Base-by-base conservation (phyloP, 257 asterid genomes). In the Linderniella brevidens region DNA sequence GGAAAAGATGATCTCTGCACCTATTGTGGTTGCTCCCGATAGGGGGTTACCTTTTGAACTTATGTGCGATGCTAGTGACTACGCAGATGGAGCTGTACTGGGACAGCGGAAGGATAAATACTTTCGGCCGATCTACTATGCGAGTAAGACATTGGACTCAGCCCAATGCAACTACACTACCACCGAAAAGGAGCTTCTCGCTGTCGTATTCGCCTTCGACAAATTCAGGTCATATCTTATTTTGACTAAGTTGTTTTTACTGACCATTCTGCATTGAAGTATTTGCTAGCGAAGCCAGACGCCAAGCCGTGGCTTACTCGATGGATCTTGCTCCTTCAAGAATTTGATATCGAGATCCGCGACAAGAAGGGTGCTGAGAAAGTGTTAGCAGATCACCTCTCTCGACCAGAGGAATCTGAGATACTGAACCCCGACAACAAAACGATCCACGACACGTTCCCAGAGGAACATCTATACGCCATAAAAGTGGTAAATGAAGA, bases 41-140 rank as follows among this genome's bases (percentile, higher is more conserved):
- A 2, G 14, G 43, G 12, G 13, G 13, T 8, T 38, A n/a, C 43
- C 43, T 9, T 9, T 9, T 38, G 43, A 38, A n/a, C 14, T 38
- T 1, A 38, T 38, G 43, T 38, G 43, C 14, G 43, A 38, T 38
- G 43, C 43, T 38, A 38, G 43, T 38, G 43, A 38, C 43, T n/a
- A 9, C 8, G 12, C 43, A 38, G 14, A 2, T 38, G 43, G 43
- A 8, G 43, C 43, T 3, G 43, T 38, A 3, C 43, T 38, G 8
- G 43, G 43, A 9, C 14, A 38, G 43, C 12, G 43, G 3, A 38
- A 9, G 43, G 32, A 25, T 6, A 25, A 25, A 3, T 6, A 25
- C 32, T 25, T 25, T 6, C 3, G 32, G 32, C 32, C 43, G 4
- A 38, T 38, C 14, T 38, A 2, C 11, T 40, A 40, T 10, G 45